Conservation (phyloP, 2,329 filamentous ascomycete genomes). For the Diaporthe nobilis region DNA sequence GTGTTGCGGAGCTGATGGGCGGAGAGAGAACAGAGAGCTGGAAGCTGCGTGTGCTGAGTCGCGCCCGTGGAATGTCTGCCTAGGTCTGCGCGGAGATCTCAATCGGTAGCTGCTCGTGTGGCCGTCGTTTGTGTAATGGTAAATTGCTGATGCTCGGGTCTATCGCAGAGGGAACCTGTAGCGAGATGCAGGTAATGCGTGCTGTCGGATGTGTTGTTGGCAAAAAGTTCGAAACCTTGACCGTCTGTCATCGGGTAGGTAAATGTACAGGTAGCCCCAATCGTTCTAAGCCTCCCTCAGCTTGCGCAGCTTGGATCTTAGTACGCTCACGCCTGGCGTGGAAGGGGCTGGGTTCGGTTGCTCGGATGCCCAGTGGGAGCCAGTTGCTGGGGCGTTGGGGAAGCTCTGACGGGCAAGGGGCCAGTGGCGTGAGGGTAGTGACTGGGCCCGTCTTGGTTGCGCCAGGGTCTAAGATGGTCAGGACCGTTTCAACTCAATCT, state of each 20-base stretch:
- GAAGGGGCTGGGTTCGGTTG: background rate
- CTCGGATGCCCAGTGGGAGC: background rate
- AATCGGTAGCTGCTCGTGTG: slow-evolving; percentile 15
- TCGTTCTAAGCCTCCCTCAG: slow-evolving; percentile 42
- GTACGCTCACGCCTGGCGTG: slow-evolving; percentile 35
- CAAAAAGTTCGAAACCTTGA: slow-evolving; percentile 33
- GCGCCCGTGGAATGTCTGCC: slow-evolving; percentile 17
- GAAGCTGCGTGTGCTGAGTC: slow-evolving; percentile 13
- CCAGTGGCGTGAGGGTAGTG: slow-evolving; percentile 27
- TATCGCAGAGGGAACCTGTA: slow-evolving; percentile 26
- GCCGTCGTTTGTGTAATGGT: background rate
- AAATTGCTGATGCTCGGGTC: slow-evolving; percentile 12
- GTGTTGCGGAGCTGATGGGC: slow-evolving; percentile 14
- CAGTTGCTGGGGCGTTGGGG: background rate
- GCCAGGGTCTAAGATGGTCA: slow-evolving; percentile 34
- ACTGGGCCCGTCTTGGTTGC: background rate
- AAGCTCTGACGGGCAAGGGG: slow-evolving; percentile 10
- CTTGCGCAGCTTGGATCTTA: slow-evolving; percentile 37
- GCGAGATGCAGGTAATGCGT: slow-evolving; percentile 29
- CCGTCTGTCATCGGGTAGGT: slow-evolving; percentile 36
- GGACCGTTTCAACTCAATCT: slow-evolving; percentile 35
- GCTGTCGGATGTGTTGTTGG: slow-evolving; percentile 25
- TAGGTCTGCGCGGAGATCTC: slow-evolving; percentile 4
- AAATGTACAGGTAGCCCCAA: slow-evolving; percentile 31
- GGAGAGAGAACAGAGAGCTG: slow-evolving; percentile 7